Conservation (phyloP, 2,329 filamentous ascomycete genomes). For the Aspergillus alliaceus region DNA sequence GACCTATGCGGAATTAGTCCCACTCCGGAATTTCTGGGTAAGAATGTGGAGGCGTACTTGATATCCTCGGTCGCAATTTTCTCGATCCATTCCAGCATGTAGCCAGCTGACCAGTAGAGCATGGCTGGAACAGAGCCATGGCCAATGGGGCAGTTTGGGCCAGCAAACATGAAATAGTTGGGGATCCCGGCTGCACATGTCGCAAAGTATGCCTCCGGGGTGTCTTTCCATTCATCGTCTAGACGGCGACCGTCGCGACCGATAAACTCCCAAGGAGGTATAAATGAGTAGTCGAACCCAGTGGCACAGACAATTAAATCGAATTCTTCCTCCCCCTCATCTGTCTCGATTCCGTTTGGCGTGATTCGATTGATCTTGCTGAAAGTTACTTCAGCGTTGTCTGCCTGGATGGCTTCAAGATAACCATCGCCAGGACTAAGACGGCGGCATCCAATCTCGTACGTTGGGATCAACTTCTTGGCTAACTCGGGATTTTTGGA, state of each 20-base stretch:
- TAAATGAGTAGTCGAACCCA: conserved; percentile 42
- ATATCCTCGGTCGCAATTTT: conserved; percentile 25
- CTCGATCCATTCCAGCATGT: conserved; percentile 27
- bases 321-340: conserved; percentile 21
- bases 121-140: conserved; percentile 22
- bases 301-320: conserved; percentile 41
- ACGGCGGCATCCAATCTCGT: conserved; percentile 27
- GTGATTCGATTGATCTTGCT: conserved; percentile 24
- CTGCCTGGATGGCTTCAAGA: conserved; percentile 24
- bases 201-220: conserved; percentile 25
- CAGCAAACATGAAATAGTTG: conserved; percentile 32
- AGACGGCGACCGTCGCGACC: conserved; percentile 26
- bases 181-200: conserved; percentile 22
- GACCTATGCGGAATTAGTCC: conserved; percentile 8
- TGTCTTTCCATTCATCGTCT: conserved; percentile 20
- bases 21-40: not conserved
- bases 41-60: conserved; percentile 3
- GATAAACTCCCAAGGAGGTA: conserved; percentile 35
- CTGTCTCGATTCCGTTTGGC: conserved; percentile 18
- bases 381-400: conserved; percentile 23
- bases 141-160: conserved; percentile 22
- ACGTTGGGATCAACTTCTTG: conserved; percentile 25
- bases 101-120: conserved; percentile 19
- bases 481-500: conserved; percentile 16
- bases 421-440: conserved; percentile 31